Conservation (phyloP, 495 filamentous ascomycete species). For the Penicillium fimorum region DNA sequence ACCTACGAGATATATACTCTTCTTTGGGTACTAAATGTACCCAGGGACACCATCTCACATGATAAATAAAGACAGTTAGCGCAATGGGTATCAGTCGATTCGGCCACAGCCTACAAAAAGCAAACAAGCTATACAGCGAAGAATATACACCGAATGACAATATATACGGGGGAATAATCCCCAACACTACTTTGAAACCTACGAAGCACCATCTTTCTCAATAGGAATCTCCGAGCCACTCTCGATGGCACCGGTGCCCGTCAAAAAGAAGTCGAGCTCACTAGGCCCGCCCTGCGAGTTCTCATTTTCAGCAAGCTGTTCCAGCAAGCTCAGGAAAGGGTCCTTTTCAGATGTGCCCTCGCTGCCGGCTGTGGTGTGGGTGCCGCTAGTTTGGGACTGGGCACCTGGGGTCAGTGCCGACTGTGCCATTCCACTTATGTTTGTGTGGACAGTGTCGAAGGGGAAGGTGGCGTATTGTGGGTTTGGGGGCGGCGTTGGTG, state of each 20-base stretch:
- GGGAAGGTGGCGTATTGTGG: slow-evolving; percentile 47
- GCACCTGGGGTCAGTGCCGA: slow-evolving; percentile 36
- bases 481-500: slow-evolving; percentile 36
- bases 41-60: not conserved
- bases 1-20: too few relatives aligned
- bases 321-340: slow-evolving; percentile 73
- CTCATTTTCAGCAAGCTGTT: slow-evolving; percentile 79
- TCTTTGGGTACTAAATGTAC: too few relatives aligned
- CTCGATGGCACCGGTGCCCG: slow-evolving; percentile 30
- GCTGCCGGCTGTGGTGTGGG: slow-evolving; percentile 30
- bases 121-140: not conserved
- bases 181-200: not conserved
- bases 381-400: slow-evolving; percentile 37
- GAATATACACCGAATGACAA: slow-evolving; percentile 1
- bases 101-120: not conserved
- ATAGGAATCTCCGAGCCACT: slow-evolving; percentile 12
- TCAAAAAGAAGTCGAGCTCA: slow-evolving; percentile 71
- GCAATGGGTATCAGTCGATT: slow-evolving; percentile 9
- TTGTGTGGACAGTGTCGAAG: slow-evolving; percentile 32
- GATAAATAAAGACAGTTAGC: not conserved
- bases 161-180: slow-evolving; percentile 1
- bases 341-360: slow-evolving; percentile 60
- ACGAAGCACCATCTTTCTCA: slow-evolving; percentile 3
- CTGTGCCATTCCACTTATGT: slow-evolving; percentile 7
- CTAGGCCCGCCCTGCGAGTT: slow-evolving; percentile 57